Evolutionary conservation across 192 early-diverging fungal genomes (phyloP), one percentile per base, ranked within the genome.

Genomic region (Linderina pennispora): DNA sequence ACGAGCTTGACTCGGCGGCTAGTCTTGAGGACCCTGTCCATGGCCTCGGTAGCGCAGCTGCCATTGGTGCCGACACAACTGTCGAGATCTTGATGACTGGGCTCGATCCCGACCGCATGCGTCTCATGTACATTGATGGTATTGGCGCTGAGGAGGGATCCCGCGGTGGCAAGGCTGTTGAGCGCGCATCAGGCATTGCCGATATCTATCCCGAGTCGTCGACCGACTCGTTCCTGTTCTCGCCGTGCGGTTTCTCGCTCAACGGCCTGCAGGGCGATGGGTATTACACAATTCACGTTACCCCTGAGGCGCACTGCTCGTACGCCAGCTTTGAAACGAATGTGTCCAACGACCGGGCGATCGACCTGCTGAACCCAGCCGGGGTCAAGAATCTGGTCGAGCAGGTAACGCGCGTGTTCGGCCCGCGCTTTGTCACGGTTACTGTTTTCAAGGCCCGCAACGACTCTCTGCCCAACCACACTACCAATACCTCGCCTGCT

Each of bases 271-370:
- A 68, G 28, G 68, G 84, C 7, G 90, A 87, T 34, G 82, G 80
- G 19, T 93, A 99, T 73, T 99, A 89, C 59, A 99, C 90, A 15
- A 89, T 97, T 63, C 96, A 99, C 50, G 96, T 99, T 14, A 99
- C 96, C 15, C 96, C 96, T 10, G 96, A 99, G 64, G 85, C 80
- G n/a, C 74, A 81, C 49, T 99, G 92, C 84, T 99, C 96, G 16
- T 99, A 99, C 55, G 96, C 96, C n/a, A 93, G 90, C 28, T 95
- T 97, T 67, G 96, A 99, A 63, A 92, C 91, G 25, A 94, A 88
- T 50, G 81, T 99, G 36, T 81, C 90, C 7, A 65, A 85, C 24
- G 67, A 77, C 18, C 57, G 70, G 8, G 45, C 36, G 4, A 50
- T 55, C 17, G 55, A 71, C 33, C 44, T 71, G 22, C 41, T 24